Percentiles rank a stretch among this genome's conserved stretches.
Conservation (phyloP, 139 green algal species). For the Trebouxia sp. region DNA sequence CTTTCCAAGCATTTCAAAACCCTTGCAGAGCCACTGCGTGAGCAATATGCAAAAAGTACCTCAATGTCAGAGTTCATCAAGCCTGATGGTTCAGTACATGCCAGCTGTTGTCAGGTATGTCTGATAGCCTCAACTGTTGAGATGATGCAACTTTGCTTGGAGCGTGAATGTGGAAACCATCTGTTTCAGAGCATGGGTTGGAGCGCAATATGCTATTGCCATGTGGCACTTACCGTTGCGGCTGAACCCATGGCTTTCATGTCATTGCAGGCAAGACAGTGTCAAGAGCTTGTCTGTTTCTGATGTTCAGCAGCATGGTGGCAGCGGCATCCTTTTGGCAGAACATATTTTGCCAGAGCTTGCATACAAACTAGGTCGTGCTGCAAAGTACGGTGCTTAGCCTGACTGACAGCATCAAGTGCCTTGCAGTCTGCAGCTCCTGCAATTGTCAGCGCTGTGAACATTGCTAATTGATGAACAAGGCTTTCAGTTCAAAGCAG, state of each 20-base stretch:
- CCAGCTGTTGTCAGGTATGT: constrained; percentile 54
- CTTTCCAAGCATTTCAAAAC: neutral
- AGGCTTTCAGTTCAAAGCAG: too few species aligned
- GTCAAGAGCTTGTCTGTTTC: constrained; percentile 38
- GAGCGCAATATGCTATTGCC: too few species aligned
- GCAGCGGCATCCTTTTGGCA: constrained; percentile 42
- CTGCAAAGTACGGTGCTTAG: constrained; percentile 75
- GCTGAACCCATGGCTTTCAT: neutral
- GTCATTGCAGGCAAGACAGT: constrained; percentile 45
- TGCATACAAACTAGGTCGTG: constrained; percentile 70
- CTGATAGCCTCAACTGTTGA: neutral
- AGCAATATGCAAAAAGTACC: neutral
- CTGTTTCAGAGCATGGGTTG: too few species aligned
- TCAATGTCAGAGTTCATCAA: neutral
- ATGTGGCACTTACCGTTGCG: neutral
- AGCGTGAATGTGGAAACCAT: too few species aligned
- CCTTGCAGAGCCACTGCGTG: neutral
- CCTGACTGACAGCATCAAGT: too few species aligned
- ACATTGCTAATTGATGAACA: too few species aligned
- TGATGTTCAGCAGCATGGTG: constrained; percentile 44
- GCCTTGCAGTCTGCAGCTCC: too few species aligned
- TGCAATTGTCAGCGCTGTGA: too few species aligned
- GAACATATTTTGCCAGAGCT: constrained; percentile 71
- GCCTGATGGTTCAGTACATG: constrained; percentile 57
- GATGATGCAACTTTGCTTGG: neutral